Conservation (phyloP, 768 basidiomycete genomes). For the Pleurotus citrinopileatus region DNA sequence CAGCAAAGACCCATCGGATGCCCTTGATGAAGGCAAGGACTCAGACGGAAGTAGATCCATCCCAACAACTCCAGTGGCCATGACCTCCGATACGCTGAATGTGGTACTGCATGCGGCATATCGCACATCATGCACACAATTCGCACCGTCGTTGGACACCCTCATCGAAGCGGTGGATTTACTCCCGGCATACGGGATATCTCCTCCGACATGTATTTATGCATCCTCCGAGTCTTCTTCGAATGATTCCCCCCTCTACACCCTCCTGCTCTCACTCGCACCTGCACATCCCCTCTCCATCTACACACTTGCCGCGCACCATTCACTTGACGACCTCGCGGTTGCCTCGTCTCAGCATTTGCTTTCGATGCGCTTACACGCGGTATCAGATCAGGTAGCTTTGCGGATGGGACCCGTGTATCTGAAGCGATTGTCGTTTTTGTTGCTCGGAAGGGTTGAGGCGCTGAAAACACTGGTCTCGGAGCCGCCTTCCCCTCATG, state of each 20-base stretch:
- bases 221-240: slow-evolving; percentile 14
- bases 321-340: slow-evolving; percentile 35
- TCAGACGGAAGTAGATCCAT: neutral
- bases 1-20: too few relatives aligned
- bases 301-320: slow-evolving; percentile 37
- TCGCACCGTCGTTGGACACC: slow-evolving; percentile 46
- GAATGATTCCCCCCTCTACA: slow-evolving; percentile 22
- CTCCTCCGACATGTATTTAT: slow-evolving; percentile 19
- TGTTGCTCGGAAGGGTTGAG: slow-evolving; percentile 32
- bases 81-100: slow-evolving; percentile 46
- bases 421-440: slow-evolving; percentile 36
- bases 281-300: slow-evolving; percentile 34
- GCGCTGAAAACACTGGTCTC: slow-evolving; percentile 26
- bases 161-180: slow-evolving; percentile 42
- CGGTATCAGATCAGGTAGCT: slow-evolving; percentile 35
- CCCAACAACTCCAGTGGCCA: slow-evolving; percentile 37
- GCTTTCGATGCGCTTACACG: slow-evolving; percentile 28
- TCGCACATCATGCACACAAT: slow-evolving; percentile 45
- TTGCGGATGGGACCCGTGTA: slow-evolving; percentile 37
- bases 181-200: slow-evolving; percentile 24
- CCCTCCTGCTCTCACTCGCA: slow-evolving; percentile 29
- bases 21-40: too few relatives aligned
- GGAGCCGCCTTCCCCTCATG: slow-evolving; percentile 21
- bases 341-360: slow-evolving; percentile 34
- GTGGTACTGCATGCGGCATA: slow-evolving; percentile 56